Base-by-base conservation (phyloP, 345 rosid genomes). In the Eucalyptus marginata region DNA sequence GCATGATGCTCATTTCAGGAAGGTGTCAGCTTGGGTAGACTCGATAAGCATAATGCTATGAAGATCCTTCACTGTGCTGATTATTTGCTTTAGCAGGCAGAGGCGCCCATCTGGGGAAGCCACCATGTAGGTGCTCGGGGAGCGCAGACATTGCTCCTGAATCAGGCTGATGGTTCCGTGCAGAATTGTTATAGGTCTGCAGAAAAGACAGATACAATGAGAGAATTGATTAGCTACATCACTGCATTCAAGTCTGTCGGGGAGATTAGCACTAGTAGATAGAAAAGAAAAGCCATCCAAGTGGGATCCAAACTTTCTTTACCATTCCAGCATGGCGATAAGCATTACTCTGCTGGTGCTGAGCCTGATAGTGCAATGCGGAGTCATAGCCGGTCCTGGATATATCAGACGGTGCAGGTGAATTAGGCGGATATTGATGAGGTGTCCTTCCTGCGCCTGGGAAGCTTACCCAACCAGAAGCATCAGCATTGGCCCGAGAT, bases 101-200 rank as follows among this genome's bases (percentile, higher is more conserved):
- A 33, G 44, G 81, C 3, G 3, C 46, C 83, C 83, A 36, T 71
- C 83, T 2, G 2, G 83, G 83, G 46, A 71, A 71, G 46, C 27
- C 46, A 36, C 83, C 46, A 5, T 18, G 83, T 71, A 36, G 46
- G 46, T 17, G 25, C 46, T 71, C 14, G 3, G 83, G 81, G 27
- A 71, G 46, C 3, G 14, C 83, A 18, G 92, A 62, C 33, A 49
- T 62, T 40, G 88, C 80, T 90, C 92, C 89, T 24, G 91, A 86
- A 86, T 88, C 90, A 66, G 88, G 87, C 50, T 88, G 91, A 76
- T 86, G 87, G 50, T 90, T 90, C 93, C 93, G 87, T 14, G 43
- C 79, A 86, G 90, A 64, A 86, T 87, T 36, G 88, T 86, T 50
- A 88, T 80, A 87, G 66, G 92, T 92, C 93, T 92, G 91, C 51